A percentile compares a stretch with the other conserved stretches of the same genome.
Conservation (phyloP, 331 rosid genomes). For the Rosa hybrid region DNA sequence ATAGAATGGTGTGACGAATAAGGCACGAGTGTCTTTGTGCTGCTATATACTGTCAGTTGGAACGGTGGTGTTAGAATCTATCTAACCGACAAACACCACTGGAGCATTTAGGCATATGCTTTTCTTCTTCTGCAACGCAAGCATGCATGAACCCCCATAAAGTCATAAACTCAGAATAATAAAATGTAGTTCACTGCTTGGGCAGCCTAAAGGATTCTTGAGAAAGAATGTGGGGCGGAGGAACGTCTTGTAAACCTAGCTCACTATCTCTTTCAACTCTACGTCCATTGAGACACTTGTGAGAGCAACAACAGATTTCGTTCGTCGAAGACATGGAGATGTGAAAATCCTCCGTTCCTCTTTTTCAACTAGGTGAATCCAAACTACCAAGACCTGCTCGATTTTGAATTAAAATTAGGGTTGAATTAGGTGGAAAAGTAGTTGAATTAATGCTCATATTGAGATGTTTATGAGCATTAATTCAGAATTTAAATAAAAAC, state of each 20-base stretch:
- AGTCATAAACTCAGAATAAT: neutral
- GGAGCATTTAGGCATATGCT: neutral
- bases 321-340: too few relatives aligned
- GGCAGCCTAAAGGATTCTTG: neutral
- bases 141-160: neutral
- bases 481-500: neutral
- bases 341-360: too few relatives aligned
- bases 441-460: neutral
- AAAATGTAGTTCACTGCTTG: neutral
- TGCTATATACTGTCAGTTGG: neutral
- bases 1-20: neutral
- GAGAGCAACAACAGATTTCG: neutral
- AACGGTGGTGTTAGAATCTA: neutral
- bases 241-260: neutral
- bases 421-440: neutral
- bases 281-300: too few relatives aligned
- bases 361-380: too few relatives aligned
- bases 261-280: neutral
- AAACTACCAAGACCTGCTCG: neutral
- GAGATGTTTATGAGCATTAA: neutral
- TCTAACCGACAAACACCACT: slow-evolving; percentile 4
- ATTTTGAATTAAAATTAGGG: neutral
- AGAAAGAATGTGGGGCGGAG: neutral
- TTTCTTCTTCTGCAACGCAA: slow-evolving; percentile 3
- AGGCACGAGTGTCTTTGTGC: neutral